Evolutionary conservation across 805 yeast genomes (phyloP), one percentile per base, ranked within the genome.

Genomic region (Yamadazyma sp.): DNA sequence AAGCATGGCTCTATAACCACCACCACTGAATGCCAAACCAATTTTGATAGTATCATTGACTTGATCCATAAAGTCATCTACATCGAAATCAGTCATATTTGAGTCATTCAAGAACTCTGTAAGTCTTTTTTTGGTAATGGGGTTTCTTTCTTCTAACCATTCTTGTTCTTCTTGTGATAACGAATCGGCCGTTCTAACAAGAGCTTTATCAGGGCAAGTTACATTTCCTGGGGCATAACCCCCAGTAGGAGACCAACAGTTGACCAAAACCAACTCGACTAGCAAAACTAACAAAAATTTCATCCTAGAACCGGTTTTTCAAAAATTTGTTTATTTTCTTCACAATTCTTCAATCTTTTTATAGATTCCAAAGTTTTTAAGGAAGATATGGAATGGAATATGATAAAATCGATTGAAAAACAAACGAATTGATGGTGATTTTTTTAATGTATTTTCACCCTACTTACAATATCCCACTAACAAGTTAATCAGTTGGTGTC

Each of bases 1-100:
- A 70, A 81, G 69, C 89, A 87, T 85, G 22, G 96, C 94, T 42
- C 96, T 73, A 57, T 85, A 87, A 3, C 96, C 96, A 53, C 96
- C 96, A 5, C 68, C 68, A 18, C 58, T 49, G 27, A 62, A 62
- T 1, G 69, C 62, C 13, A 62, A 15, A 8, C 68, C 70, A 12
- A 63, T 56, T 20, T 50, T 50, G 31, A 63, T 46, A 21, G 66
- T 51, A 15, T 52, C 48, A 34, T 55, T 50, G 30, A 58, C 54
- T 11, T 45, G 27, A 15, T 30, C 43, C 39, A 58, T 47, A 41
- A 65, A 78, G 0, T 48, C 52, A 15, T 60, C 64, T 1, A 74
- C 69, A 43, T 75, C 71, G 41, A 73, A 73, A 48, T 72, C 74
- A 11, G 62, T 53, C 56, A 75, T 54, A 30, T 65, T 64, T 4